phyloP scores from a whole-genome alignment of 805 yeast species.

The Pichia cephalocereana region DNA sequence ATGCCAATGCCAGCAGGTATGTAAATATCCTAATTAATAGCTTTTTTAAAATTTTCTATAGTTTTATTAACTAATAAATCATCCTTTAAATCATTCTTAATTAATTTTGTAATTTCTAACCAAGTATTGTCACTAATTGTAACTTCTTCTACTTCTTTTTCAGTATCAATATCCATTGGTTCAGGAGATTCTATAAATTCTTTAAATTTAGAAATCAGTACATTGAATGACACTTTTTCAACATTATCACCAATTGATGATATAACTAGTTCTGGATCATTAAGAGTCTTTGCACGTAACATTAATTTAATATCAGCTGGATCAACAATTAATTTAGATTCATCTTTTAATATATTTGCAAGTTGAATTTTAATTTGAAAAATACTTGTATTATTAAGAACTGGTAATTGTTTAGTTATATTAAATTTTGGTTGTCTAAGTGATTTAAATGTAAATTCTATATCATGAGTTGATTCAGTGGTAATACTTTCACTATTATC shows the following conservation, averaged over 20 bases:
- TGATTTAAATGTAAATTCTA: slow-evolving; percentile 39
- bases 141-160: not conserved
- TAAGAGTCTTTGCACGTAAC: slow-evolving; percentile 42
- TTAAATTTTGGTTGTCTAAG: slow-evolving; percentile 66
- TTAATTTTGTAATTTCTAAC: not conserved
- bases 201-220: slow-evolving; percentile 9
- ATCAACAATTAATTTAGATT: slow-evolving; percentile 17
- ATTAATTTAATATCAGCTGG: slow-evolving; percentile 35
- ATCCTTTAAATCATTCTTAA: not conserved
- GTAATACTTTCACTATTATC: not conserved
- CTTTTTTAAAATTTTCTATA: slow-evolving; percentile 1
- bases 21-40: not conserved
- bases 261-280: slow-evolving; percentile 31
- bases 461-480: no score
- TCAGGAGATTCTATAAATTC: not conserved
- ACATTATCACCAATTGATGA: slow-evolving; percentile 5
- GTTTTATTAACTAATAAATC: not conserved
- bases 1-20: slow-evolving; percentile 33
- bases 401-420: not conserved
- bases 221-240: slow-evolving; percentile 8
- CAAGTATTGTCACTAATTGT: not conserved
- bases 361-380: slow-evolving; percentile 22
- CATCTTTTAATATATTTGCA: slow-evolving; percentile 19
- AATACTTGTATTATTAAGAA: slow-evolving; percentile 1
- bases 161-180: not conserved